phyloP scores from a whole-genome alignment of 2,329 filamentous ascomycete genomes.

The Ciborinia camelliae region DNA sequence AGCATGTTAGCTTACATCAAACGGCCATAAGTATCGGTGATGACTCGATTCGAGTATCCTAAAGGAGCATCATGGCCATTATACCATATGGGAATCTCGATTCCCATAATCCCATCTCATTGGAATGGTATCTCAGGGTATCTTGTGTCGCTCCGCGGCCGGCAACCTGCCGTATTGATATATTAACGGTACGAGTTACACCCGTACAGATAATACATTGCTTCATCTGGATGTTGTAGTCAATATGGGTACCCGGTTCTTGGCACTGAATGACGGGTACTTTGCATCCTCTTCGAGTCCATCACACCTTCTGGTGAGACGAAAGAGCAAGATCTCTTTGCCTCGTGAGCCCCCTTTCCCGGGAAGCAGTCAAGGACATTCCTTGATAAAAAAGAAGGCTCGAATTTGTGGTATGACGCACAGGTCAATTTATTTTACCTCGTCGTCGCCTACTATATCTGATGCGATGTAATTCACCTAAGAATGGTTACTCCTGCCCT shows the following conservation, averaged over 20 bases:
- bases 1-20: background rate
- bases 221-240: conserved; percentile 10
- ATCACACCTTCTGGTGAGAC: conserved; percentile 2
- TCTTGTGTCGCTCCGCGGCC: conserved; percentile 8
- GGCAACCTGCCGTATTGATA: conserved; percentile 18
- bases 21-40: background rate
- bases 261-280: conserved; percentile 14
- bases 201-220: conserved; percentile 14
- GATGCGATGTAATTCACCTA: conserved; percentile 11
- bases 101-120: background rate
- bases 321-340: conserved; percentile 1
- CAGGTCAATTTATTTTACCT: conserved; percentile 6
- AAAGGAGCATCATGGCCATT: background rate
- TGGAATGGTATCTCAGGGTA: conserved; percentile 5
- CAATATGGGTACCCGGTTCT: conserved; percentile 18
- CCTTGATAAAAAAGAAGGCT: conserved; percentile 8
- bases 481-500: background rate
- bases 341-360: conserved; percentile 14
- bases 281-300: conserved; percentile 15
- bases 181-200: conserved; percentile 19
- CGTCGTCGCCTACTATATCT: conserved; percentile 19
- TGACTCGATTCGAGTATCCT: background rate
- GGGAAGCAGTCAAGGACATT: conserved; percentile 4
- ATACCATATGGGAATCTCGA: background rate
- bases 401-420: background rate